Evolutionary conservation across 768 basidiomycete species (phyloP).

Genomic region (Tricholoma flavovirens): DNA sequence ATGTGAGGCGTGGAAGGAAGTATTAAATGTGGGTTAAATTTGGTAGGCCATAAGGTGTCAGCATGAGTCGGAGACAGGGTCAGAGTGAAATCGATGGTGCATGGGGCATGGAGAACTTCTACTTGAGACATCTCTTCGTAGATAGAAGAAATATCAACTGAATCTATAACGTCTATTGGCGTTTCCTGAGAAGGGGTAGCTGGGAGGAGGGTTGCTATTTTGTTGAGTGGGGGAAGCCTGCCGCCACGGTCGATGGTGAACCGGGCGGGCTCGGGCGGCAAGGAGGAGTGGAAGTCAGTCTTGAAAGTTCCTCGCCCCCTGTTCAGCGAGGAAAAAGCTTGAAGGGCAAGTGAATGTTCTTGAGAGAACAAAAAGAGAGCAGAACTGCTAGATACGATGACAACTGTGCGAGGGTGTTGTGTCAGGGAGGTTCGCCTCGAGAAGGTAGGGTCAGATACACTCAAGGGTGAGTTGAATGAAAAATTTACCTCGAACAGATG

Average conservation of each 20-base stretch:
- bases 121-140: conserved; percentile 51
- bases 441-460: conserved; percentile 15
- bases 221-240: conserved; percentile 11
- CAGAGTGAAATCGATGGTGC: conserved; percentile 29
- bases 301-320: conserved; percentile 63
- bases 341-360: conserved; percentile 31
- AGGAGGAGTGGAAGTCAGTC: conserved; percentile 46
- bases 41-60: conserved; percentile 7
- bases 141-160: conserved; percentile 14
- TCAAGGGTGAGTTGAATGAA: conserved; percentile 5
- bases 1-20: conserved; percentile 55
- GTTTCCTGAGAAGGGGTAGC: conserved; percentile 13
- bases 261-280: conserved; percentile 64
- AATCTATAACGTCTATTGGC: conserved; percentile 23
- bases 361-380: conserved; percentile 12
- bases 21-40: conserved; percentile 25
- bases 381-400: conserved; percentile 7
- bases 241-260: conserved; percentile 65
- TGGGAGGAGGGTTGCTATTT: conserved; percentile 3
- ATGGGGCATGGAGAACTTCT: conserved; percentile 38
- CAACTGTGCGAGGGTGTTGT: conserved; percentile 21
- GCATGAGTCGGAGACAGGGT: conserved; percentile 10
- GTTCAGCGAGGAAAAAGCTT: conserved; percentile 60
- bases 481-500: conserved; percentile 65
- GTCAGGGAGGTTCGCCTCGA: conserved; percentile 78